Base-by-base conservation (phyloP, 495 filamentous ascomycete genomes). In the Podospora bellae-mahoneyi region DNA sequence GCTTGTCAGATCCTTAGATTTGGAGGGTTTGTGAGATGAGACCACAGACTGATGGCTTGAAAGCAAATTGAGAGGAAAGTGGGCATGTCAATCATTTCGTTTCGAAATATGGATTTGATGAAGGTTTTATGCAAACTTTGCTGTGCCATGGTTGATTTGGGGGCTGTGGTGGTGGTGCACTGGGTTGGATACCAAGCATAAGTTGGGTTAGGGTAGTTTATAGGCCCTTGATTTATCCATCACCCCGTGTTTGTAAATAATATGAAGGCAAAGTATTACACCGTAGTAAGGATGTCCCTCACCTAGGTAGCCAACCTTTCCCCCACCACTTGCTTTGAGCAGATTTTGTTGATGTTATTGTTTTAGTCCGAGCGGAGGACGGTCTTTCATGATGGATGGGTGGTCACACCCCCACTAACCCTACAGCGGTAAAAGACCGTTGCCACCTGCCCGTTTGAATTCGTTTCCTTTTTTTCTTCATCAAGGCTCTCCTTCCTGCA, bases 391-490 rank as follows among this genome's bases (percentile, higher is more conserved):
- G 15, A 48, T 48, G 39, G 39, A 18, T 16, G 39, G 39, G 39
- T 48, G 39, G 39, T 48, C 39, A 48, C 39, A 48, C 39, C 15
- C 2, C 39, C 7, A 48, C 39, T 16, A 48, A 48, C 39, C 39
- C 39, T 48, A 48, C 39, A 13, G 39, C 39, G 39, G 39, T 48
- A 48, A 48, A 48, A 63, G 34, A 28, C 30, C 61, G 61, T 63
- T 63, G 34, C 30, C 61, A 63, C 61, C 61, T 63, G 61, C 61
- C 61, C 34, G n/a, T 32, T 53, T 0, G 34, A 3, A 32, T 32
- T 20, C 7, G 34, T n/a, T 20, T 62, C 26, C 60, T 26, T 62
- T 3, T 1, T 32, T 32, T 53, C 30, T 28, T 15, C 61, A n/a
- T 19, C 18, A 19, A 39, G 32, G 61, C n/a, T 20, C 19, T 19